phyloP scores from a whole-genome alignment of 305 asterid genomes.

The Fraxinus paxiana region DNA sequence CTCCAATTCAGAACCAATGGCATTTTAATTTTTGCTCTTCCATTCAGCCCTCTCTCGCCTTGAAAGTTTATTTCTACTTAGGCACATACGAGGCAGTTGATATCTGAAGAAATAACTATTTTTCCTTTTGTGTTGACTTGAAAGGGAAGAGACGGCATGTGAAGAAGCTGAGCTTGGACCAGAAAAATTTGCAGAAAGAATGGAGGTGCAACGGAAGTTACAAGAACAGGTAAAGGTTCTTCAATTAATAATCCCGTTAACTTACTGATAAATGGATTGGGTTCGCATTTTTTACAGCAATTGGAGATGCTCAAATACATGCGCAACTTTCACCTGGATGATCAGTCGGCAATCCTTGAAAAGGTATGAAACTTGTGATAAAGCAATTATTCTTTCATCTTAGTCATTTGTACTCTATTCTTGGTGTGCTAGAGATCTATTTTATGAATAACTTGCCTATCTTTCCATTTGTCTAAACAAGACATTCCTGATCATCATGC shows the following conservation, averaged over 20 bases:
- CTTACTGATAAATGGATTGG: neutral
- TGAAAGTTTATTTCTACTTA: neutral
- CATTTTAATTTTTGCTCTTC: neutral
- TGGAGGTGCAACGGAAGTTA: constrained; percentile 45
- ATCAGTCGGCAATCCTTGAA: constrained; percentile 76
- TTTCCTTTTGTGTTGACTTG: constrained; percentile 21
- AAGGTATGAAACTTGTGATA: constrained; percentile 41
- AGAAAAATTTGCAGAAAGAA: constrained; percentile 54
- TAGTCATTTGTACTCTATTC: neutral
- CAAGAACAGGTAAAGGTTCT: constrained; percentile 53
- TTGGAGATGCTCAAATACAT: constrained; percentile 78
- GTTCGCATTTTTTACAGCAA: constrained; percentile 45
- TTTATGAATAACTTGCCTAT: neutral
- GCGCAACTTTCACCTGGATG: constrained; percentile 64
- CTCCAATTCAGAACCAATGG: neutral
- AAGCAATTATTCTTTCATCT: neutral
- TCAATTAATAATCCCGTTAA: neutral
- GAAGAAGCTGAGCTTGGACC: constrained; percentile 94
- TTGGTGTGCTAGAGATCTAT: neutral
- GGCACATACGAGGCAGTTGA: neutral
- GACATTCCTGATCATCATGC: neutral
- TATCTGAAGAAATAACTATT: neutral
- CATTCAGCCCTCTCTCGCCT: neutral
- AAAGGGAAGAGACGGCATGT: constrained; percentile 88
- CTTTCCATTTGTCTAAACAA: constrained; percentile 1